A percentile compares a stretch with the other conserved stretches of the same genome.
phyloP scores from a whole-genome alignment of 2,329 filamentous ascomycete genomes.

The Neurospora sp. region DNA sequence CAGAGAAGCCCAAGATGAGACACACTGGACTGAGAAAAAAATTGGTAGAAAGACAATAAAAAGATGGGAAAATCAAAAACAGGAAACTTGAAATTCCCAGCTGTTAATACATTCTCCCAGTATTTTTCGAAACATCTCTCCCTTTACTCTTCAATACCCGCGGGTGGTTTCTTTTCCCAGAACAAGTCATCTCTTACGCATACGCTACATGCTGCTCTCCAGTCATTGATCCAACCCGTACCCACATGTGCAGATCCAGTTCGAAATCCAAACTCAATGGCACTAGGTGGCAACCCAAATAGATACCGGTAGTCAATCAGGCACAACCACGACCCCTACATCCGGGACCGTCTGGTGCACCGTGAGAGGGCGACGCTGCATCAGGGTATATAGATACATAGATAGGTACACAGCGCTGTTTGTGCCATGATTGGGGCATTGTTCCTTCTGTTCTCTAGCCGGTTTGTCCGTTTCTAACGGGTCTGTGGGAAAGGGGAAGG shows the following conservation, averaged over 20 bases:
- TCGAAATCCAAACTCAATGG: neutral
- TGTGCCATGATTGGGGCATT: neutral
- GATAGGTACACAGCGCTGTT: neutral
- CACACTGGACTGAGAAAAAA: neutral
- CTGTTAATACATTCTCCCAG: neutral
- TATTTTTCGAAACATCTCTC: neutral
- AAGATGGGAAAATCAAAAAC: neutral
- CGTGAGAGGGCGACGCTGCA: neutral
- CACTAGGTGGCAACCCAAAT: neutral
- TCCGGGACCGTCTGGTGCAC: neutral
- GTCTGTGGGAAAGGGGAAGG: neutral
- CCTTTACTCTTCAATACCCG: neutral
- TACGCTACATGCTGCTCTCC: neutral
- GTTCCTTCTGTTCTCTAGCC: neutral
- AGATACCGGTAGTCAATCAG: neutral
- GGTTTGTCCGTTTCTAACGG: neutral
- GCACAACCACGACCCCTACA: neutral
- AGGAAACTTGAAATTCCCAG: neutral
- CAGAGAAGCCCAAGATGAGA: neutral
- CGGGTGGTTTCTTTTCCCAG: neutral
- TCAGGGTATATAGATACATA: neutral
- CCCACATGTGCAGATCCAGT: neutral
- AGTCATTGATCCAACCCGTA: neutral
- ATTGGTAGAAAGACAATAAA: neutral
- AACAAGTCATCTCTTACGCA: neutral